These are phyloP conservation scores for Rhytidhysteron rufulum DNA, from an alignment of 2,329 filamentous ascomycete species.

Conservation along the genomic window DNA sequence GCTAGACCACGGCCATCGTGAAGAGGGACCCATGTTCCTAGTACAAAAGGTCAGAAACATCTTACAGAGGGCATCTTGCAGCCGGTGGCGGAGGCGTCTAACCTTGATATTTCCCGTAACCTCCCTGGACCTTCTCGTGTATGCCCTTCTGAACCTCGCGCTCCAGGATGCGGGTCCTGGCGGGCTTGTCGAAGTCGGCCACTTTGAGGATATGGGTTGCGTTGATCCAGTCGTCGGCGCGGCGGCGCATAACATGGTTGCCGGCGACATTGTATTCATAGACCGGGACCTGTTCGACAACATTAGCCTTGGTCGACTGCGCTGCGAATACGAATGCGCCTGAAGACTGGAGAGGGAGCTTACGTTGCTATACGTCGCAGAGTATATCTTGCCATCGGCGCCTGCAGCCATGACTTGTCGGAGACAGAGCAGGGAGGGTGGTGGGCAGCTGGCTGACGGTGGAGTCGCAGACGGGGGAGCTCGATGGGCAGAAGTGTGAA, in stretches of 20 bases:
- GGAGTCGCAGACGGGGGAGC: no score
- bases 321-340: constrained; percentile 1
- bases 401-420: constrained; percentile 29
- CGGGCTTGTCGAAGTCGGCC: constrained; percentile 94
- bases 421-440: no score
- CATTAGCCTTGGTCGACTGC: background rate
- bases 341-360: constrained; percentile 3
- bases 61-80: background rate
- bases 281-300: constrained; percentile 75
- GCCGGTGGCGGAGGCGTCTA: constrained; percentile 12
- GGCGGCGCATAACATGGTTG: constrained; percentile 94
- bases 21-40: constrained; percentile 94
- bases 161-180: constrained; percentile 89
- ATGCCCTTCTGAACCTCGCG: constrained; percentile 94
- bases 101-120: constrained; percentile 98
- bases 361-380: constrained; percentile 63
- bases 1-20: constrained; percentile 76
- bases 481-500: no score
- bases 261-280: constrained; percentile 86
- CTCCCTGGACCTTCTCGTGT: constrained; percentile 97
- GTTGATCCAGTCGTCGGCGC: constrained; percentile 96
- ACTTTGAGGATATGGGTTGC: constrained; percentile 98
- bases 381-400: constrained; percentile 52
- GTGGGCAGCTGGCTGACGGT: no score
- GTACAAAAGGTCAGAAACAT: background rate